Conservation (phyloP, 2,329 filamentous ascomycete genomes). For the Aspergillus proliferans region DNA sequence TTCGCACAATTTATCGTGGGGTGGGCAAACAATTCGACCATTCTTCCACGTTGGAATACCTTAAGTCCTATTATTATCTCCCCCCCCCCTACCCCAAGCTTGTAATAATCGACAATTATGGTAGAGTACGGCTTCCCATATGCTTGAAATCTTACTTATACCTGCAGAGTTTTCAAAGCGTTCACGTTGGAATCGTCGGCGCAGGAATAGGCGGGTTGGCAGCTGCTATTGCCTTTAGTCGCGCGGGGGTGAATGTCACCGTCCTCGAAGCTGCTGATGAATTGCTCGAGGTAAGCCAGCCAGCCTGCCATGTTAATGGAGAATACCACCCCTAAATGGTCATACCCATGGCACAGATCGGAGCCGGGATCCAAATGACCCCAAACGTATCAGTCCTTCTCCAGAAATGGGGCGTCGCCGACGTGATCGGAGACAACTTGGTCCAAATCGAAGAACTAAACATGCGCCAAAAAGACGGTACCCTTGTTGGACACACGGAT, state of each 20-base stretch:
- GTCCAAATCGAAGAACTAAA: slow-evolving; percentile 13
- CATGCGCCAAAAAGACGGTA: slow-evolving; percentile 36
- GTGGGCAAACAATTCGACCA: no score
- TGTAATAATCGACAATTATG: no score
- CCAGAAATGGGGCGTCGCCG: slow-evolving; percentile 34
- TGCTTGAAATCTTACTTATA: no score
- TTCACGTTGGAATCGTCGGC: slow-evolving; percentile 24
- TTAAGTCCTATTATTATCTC: no score
- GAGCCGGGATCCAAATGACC: slow-evolving; percentile 35
- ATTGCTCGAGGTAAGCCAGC: slow-evolving; percentile 33
- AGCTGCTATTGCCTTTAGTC: slow-evolving; percentile 38
- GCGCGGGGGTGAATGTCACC: slow-evolving; percentile 35
- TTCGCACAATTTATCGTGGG: no score
- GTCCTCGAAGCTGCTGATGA: slow-evolving; percentile 38
- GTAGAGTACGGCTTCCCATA: no score
- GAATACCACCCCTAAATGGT: not conserved
- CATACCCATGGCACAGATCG: slow-evolving; percentile 15
- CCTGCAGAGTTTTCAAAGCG: not conserved
- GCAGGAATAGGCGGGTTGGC: slow-evolving; percentile 40
- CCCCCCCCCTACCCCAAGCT: no score
- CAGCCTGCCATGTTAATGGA: not conserved
- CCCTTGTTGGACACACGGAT: slow-evolving; percentile 30
- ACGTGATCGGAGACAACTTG: slow-evolving; percentile 20
- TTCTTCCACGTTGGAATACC: no score
- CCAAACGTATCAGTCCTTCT: slow-evolving; percentile 38